Conservation (phyloP, 2,329 filamentous ascomycete genomes). For the Phoma herbarum region DNA sequence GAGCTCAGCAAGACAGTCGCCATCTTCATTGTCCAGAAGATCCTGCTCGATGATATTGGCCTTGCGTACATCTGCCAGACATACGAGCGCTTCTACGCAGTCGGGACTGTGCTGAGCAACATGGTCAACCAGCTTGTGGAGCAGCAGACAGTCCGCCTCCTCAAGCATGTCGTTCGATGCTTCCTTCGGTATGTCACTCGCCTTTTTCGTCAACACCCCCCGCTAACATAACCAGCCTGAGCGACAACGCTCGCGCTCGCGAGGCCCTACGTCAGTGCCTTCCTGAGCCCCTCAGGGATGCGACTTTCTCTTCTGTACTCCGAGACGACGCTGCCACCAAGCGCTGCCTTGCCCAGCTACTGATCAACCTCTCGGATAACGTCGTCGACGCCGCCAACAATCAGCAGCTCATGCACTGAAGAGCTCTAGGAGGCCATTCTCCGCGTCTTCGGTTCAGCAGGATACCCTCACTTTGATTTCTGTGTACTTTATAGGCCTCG, state of each 20-base stretch:
- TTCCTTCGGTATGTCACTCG: constrained; percentile 78
- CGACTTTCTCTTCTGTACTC: constrained; percentile 94
- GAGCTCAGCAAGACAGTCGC: constrained; percentile 98
- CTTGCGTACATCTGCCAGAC: constrained; percentile 98
- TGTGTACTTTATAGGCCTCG: constrained; percentile 36
- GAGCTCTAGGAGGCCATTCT: background rate
- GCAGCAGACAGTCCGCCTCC: constrained; percentile 91
- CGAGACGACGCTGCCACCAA: constrained; percentile 98
- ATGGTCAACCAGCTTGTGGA: constrained; percentile 99
- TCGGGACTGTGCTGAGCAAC: constrained; percentile 95
- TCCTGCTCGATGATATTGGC: constrained; percentile 93
- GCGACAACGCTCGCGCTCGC: constrained; percentile 93
- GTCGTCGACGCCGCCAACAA: constrained; percentile 65
- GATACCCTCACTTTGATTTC: constrained; percentile 23
- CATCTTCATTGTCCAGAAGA: constrained; percentile 99
- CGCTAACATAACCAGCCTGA: constrained; percentile 68
- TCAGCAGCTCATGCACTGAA: constrained; percentile 48
- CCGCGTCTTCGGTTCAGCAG: constrained; percentile 10
- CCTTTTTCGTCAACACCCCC: constrained; percentile 2
- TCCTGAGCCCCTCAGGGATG: constrained; percentile 96
- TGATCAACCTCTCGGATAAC: constrained; percentile 95
- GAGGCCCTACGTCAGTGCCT: constrained; percentile 96
- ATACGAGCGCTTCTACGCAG: constrained; percentile 97
- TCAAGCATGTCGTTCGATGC: constrained; percentile 97
- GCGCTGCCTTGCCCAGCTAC: constrained; percentile 92